These are phyloP conservation scores for Flagelloscypha sp. DNA, from an alignment of 768 basidiomycete genomes.

Conservation along the genomic window DNA sequence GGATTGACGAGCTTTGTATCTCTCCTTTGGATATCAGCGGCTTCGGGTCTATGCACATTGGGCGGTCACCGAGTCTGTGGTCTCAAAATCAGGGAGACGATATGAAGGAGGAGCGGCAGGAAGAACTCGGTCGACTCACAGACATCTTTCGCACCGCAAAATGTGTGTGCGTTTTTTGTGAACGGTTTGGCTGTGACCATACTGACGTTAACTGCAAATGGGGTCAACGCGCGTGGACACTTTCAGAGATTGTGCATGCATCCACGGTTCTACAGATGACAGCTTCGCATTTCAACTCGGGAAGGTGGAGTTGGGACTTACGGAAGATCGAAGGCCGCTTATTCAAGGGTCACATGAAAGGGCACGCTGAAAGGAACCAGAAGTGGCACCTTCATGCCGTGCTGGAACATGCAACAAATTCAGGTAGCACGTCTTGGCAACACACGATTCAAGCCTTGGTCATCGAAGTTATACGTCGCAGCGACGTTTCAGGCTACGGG, in stretches of 20 bases:
- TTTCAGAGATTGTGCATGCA: conserved; percentile 15
- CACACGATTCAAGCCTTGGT: conserved; percentile 15
- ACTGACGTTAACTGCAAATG: conserved; percentile 11
- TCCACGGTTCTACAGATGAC: conserved; percentile 10
- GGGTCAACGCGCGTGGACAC: conserved; percentile 12
- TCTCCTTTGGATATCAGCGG: too few relatives aligned
- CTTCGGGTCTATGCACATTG: too few relatives aligned
- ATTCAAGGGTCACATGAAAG: conserved; percentile 4
- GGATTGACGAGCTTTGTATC: too few relatives aligned
- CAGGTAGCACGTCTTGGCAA: conserved; percentile 13
- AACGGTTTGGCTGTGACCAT: conserved; percentile 11
- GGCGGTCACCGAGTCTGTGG: too few relatives aligned
- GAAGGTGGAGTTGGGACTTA: conserved; percentile 3
- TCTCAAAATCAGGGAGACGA: too few relatives aligned
- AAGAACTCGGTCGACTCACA: conserved; percentile 14
- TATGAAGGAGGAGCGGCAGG: too few relatives aligned
- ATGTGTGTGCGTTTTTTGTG: conserved; percentile 14
- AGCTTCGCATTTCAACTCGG: not conserved
- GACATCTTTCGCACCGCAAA: conserved; percentile 15
- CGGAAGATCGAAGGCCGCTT: conserved; percentile 2
- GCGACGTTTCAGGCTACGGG: conserved; percentile 10
- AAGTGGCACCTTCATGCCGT: conserved; percentile 13
- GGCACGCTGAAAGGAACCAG: not conserved
- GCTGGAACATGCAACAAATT: conserved; percentile 13
- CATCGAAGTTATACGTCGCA: conserved; percentile 15